Evolutionary conservation across 148 eudicot genomes (phyloP).

Genomic region (Vaccinium macrocarpon): DNA sequence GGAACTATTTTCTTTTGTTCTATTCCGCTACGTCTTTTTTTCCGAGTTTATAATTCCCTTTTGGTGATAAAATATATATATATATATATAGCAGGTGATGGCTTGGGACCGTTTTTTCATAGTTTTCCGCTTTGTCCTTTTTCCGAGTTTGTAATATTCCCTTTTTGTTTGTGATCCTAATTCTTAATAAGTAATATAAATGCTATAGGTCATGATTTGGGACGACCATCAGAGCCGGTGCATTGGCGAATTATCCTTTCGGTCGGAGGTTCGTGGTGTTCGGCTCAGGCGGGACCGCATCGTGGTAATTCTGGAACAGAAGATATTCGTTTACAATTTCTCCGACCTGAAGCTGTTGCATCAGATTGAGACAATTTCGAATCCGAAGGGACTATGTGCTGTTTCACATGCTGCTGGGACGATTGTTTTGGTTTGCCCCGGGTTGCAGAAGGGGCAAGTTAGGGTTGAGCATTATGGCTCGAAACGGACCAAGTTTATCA

Average conservation of each 20-base stretch:
- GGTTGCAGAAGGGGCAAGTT: constrained; percentile 82
- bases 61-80: neutral
- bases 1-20: neutral
- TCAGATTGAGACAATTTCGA: constrained; percentile 80
- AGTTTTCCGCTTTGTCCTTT: neutral
- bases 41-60: neutral
- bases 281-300: constrained; percentile 73
- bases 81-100: too few species aligned
- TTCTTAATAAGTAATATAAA: too few species aligned
- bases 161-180: neutral
- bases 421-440: constrained; percentile 72
- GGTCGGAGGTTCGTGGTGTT: constrained; percentile 78
- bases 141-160: neutral
- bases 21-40: neutral
- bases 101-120: neutral
- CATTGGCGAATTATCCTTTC: constrained; percentile 80
- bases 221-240: constrained; percentile 87
- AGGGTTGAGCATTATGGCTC: constrained; percentile 82
- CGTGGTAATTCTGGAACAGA: constrained; percentile 72
- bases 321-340: constrained; percentile 79
- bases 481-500: constrained; percentile 73
- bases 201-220: constrained; percentile 60
- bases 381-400: constrained; percentile 82
- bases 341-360: constrained; percentile 73
- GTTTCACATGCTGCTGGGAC: constrained; percentile 62